These are phyloP conservation scores for Xylariaceae sp. DNA, from an alignment of 2,329 filamentous ascomycete species.

Conservation along the genomic window DNA sequence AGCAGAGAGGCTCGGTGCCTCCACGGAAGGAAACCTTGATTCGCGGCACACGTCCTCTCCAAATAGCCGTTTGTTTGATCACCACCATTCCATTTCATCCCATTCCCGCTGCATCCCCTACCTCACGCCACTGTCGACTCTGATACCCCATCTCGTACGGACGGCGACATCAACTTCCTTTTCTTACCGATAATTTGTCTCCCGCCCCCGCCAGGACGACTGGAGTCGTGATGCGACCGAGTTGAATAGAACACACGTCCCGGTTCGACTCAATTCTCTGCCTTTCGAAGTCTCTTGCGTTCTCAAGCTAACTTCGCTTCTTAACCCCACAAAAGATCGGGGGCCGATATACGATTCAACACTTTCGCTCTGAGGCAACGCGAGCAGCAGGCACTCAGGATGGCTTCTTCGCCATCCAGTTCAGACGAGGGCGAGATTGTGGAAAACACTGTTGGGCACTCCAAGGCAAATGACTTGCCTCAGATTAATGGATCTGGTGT, in stretches of 20 bases:
- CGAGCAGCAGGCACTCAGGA: conserved; percentile 24
- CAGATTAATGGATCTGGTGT: conserved; percentile 73
- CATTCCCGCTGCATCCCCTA: too few species aligned
- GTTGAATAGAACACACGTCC: conserved; percentile 27
- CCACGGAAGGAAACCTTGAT: too few species aligned
- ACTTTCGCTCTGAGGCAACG: conserved; percentile 22
- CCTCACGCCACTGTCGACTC: too few species aligned
- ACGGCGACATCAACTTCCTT: too few species aligned
- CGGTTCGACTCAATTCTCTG: conserved; percentile 34
- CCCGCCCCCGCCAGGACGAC: too few species aligned
- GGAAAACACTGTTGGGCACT: conserved; percentile 61
- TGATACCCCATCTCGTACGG: too few species aligned
- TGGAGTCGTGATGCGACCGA: conserved; percentile 23
- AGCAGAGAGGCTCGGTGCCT: too few species aligned
- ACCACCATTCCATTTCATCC: too few species aligned
- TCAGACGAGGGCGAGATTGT: conserved; percentile 86
- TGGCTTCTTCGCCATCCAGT: conserved; percentile 45
- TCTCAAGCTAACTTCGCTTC: conserved; percentile 27
- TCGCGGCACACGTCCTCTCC: too few species aligned
- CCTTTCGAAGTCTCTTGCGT: conserved; percentile 21
- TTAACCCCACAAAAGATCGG: conserved; percentile 21
- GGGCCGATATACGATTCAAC: conserved; percentile 10
- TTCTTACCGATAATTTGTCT: too few species aligned
- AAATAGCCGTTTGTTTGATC: too few species aligned
- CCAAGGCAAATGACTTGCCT: conserved; percentile 86